Evolutionary conservation across 2,329 filamentous ascomycete species (phyloP), one percentile per base, ranked within the genome.

Genomic region (Zymoseptoria ardabiliae): DNA sequence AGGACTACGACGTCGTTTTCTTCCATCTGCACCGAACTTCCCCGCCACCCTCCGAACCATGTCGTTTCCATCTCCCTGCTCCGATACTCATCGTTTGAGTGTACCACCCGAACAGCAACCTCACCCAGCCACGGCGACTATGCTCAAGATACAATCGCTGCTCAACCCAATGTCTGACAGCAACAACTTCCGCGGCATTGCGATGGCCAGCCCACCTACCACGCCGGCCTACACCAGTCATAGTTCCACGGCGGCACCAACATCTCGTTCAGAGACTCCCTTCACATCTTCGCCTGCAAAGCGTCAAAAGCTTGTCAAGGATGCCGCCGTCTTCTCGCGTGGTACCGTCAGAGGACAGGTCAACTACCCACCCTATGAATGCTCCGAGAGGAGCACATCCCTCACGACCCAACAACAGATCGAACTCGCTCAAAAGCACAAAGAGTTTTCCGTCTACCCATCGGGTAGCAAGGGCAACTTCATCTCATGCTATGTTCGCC

Each of bases 351-450:
- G 85, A 63, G 90, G 88, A 2, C 76, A 81, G 25, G 79, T 95
- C 65, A 87, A 87, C 70, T 96, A 87, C 70, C 82, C 82, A 19
- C 90, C 92, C 0, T 87, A 84, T 70, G 90, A 96, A 70, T 77
- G 81, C 51, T 69, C 61, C 19, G 69, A 74, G 13, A 82, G 88
- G 63, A 57, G 60, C 53, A 50, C 61, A 21, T 61, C 61, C 56
- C 64, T 71, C 35, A 65, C 58, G 19, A 50, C 58, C 13, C 25
- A 59, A n/a, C 64, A 70, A 30, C 59, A 58, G 20, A 78, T 82
- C 22, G 71, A 77, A 21, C 78, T 88, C 17, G 75, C 80, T 9
- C 75, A 76, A 13, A 79, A 86, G 63, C 82, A 94, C 61, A 75
- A 77, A 48, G 78, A 77, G 48, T 93, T 88, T 69, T 78, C 82